Evolutionary conservation across 192 early-diverging fungal species (phyloP).

Genomic region (Backusella mclennaniae): DNA sequence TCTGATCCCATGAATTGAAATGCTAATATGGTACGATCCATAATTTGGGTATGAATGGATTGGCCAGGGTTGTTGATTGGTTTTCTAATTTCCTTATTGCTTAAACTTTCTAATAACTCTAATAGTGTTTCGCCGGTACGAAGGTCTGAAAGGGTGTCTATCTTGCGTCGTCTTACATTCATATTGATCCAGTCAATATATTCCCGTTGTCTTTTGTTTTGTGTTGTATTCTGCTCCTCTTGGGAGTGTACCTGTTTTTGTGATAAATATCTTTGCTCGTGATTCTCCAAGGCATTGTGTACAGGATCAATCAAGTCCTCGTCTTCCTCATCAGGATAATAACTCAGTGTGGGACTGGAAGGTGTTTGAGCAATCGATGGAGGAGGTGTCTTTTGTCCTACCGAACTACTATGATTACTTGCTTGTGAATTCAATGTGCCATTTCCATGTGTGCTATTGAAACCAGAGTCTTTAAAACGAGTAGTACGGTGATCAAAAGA

Average conservation of each 20-base stretch:
- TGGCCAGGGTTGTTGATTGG: slow-evolving; percentile 34
- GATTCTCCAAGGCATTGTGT: background rate
- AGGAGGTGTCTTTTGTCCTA: background rate
- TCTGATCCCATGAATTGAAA: slow-evolving; percentile 58
- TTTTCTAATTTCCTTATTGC: slow-evolving; percentile 46
- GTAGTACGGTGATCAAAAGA: background rate
- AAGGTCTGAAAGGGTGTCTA: slow-evolving; percentile 38
- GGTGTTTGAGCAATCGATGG: background rate
- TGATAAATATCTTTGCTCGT: background rate
- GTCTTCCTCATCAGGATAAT: slow-evolving; percentile 25
- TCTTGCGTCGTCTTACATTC: slow-evolving; percentile 16
- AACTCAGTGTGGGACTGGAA: background rate
- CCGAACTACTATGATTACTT: background rate
- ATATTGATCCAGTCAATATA: slow-evolving; percentile 52
- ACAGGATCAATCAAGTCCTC: slow-evolving; percentile 34
- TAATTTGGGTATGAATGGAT: slow-evolving; percentile 41
- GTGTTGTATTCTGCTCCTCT: background rate
- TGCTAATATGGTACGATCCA: slow-evolving; percentile 47
- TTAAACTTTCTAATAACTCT: slow-evolving; percentile 44
- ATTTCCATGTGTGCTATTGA: background rate
- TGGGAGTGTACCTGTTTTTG: background rate
- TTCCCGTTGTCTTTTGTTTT: slow-evolving; percentile 11
- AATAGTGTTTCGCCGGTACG: slow-evolving; percentile 46
- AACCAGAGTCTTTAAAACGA: slow-evolving; percentile 15
- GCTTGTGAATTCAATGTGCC: background rate